Percentiles rank a stretch among this genome's conserved stretches.
These are phyloP conservation scores for Sicyos edulis DNA, from an alignment of 306 rosid species.

Conservation along the genomic window DNA sequence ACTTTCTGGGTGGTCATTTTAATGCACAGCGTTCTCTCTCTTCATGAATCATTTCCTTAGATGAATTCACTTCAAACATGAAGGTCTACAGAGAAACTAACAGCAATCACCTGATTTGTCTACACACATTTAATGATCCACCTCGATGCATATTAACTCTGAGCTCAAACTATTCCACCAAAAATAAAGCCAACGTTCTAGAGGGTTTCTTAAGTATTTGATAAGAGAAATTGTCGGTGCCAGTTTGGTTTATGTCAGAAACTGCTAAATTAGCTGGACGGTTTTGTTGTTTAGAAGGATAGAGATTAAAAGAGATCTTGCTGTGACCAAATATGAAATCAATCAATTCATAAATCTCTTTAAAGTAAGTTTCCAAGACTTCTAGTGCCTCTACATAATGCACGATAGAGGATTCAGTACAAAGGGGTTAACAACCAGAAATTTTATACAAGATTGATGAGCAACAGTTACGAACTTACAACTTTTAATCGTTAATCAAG, in stretches of 20 bases:
- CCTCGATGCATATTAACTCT: neutral
- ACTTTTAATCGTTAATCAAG: neutral
- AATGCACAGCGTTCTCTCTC: neutral
- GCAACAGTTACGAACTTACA: neutral
- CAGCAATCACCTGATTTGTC: constrained; percentile 3
- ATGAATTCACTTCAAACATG: neutral
- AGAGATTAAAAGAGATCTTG: neutral
- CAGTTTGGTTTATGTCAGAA: neutral
- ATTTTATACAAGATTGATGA: constrained; percentile 14
- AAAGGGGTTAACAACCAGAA: neutral
- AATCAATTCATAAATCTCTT: neutral
- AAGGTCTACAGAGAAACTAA: neutral
- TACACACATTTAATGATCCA: neutral
- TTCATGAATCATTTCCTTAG: too few relatives aligned
- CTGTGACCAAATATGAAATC: neutral
- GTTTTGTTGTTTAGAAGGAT: neutral
- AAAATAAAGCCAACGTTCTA: neutral
- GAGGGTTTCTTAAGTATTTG: neutral
- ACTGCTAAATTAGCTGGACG: neutral
- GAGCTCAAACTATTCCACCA: neutral
- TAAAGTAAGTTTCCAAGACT: neutral
- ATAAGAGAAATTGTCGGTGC: neutral
- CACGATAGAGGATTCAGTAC: neutral
- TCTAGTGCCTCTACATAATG: constrained; percentile 11
- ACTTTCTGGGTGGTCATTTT: constrained; percentile 13